These are phyloP conservation scores for Zasmidium cellare DNA, from an alignment of 2,329 filamentous ascomycete species.

Conservation along the genomic window DNA sequence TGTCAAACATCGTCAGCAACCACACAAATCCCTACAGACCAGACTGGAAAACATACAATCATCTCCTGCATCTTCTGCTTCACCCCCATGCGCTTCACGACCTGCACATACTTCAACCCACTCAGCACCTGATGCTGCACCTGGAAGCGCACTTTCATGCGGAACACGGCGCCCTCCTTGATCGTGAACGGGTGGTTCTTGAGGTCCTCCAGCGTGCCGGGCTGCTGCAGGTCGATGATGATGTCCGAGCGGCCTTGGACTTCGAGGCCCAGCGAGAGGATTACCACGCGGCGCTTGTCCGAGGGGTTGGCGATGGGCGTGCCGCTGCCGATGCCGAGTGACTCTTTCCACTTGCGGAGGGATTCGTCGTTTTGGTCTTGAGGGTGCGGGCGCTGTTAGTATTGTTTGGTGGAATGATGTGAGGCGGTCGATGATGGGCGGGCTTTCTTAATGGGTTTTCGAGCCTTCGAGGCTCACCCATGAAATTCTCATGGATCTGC, in stretches of 20 bases:
- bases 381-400: constrained; percentile 8
- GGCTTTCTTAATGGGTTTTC: too few relatives aligned
- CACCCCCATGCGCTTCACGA: constrained; percentile 86
- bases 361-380: constrained; percentile 84
- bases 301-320: constrained; percentile 54
- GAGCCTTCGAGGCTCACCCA: too few relatives aligned
- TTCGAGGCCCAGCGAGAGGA: constrained; percentile 86
- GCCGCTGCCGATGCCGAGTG: constrained; percentile 76
- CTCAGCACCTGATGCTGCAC: constrained; percentile 96
- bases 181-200: constrained; percentile 95
- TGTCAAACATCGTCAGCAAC: constrained; percentile 37
- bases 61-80: constrained; percentile 95
- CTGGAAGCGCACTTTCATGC: constrained; percentile 91
- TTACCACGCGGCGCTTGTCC: constrained; percentile 89
- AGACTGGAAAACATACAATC: constrained; percentile 66
- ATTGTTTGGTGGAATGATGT: not conserved
- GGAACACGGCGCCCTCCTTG: constrained; percentile 92
- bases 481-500: too few relatives aligned
- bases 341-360: constrained; percentile 95
- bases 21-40: too few relatives aligned
- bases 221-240: constrained; percentile 78
- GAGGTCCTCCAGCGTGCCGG: constrained; percentile 72
- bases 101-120: constrained; percentile 92
- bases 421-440: too few relatives aligned
- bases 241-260: constrained; percentile 78